Conservation (phyloP, 2,329 filamentous ascomycete genomes). For the Alternaria angustiovoidea region DNA sequence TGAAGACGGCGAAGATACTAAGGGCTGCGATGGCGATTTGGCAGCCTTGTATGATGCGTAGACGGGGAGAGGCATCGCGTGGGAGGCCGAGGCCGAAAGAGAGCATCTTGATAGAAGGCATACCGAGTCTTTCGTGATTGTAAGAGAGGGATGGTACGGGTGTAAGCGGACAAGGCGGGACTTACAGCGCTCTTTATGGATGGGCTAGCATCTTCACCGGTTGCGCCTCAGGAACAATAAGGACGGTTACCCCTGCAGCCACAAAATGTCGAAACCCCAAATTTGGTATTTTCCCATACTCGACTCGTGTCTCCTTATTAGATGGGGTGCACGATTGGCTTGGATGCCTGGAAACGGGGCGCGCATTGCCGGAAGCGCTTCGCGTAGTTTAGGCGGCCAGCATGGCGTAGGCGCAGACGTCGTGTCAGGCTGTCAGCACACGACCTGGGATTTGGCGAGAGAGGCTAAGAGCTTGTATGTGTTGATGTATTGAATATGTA, state of each 20-base stretch:
- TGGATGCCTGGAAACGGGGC: conserved; percentile 19
- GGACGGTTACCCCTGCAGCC: conserved; percentile 9
- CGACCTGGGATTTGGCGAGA: not conserved
- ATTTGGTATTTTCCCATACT: conserved; percentile 18
- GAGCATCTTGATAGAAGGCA: not conserved
- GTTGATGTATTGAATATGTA: conserved; percentile 6
- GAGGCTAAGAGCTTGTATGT: conserved; percentile 12
- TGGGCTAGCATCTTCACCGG: conserved; percentile 29
- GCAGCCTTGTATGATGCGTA: conserved; percentile 29
- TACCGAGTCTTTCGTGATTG: not conserved
- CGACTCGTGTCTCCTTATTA: conserved; percentile 18
- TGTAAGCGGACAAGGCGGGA: not conserved
- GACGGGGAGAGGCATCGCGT: conserved; percentile 27
- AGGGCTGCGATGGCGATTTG: conserved; percentile 26
- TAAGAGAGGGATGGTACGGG: not conserved
- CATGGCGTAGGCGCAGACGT: conserved; percentile 12
- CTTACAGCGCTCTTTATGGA: conserved; percentile 20
- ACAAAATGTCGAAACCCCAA: not conserved
- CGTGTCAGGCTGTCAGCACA: conserved; percentile 6
- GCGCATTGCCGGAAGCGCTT: conserved; percentile 25
- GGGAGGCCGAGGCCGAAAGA: not conserved
- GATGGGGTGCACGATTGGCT: conserved; percentile 16
- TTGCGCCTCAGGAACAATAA: conserved; percentile 18
- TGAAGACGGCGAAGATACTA: conserved; percentile 25
- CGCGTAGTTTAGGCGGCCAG: conserved; percentile 20